These are phyloP conservation scores for Tolypocladium amazonense DNA, from an alignment of 2,329 filamentous ascomycete species.

Conservation along the genomic window DNA sequence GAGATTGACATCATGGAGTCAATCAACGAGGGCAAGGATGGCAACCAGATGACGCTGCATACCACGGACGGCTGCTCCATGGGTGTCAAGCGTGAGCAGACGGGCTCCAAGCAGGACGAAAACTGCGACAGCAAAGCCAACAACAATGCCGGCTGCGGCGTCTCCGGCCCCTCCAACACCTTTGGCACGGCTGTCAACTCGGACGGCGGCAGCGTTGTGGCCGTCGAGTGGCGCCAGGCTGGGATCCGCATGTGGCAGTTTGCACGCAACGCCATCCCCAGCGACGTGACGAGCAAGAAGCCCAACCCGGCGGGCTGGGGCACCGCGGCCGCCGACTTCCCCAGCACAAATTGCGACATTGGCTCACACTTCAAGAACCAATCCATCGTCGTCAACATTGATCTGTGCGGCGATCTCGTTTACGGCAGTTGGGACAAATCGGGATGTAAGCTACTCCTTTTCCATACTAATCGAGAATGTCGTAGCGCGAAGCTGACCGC, in stretches of 20 bases:
- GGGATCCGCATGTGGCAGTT: conserved; percentile 58
- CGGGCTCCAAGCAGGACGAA: conserved; percentile 27
- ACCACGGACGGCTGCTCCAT: conserved; percentile 41
- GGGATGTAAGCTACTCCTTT: conserved; percentile 23
- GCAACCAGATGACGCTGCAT: conserved; percentile 52
- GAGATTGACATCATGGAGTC: conserved; percentile 56
- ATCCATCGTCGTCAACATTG: conserved; percentile 56
- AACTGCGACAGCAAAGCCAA: conserved; percentile 42
- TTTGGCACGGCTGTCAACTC: conserved; percentile 44
- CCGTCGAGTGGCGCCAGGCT: conserved; percentile 47
- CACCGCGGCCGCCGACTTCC: conserved; percentile 52
- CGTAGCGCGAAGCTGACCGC: not conserved
- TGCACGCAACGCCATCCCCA: conserved; percentile 32
- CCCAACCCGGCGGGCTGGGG: conserved; percentile 56
- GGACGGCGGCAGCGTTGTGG: conserved; percentile 46
- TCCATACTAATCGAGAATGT: not conserved
- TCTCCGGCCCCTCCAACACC: conserved; percentile 28
- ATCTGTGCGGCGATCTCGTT: conserved; percentile 49
- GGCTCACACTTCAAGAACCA: conserved; percentile 50
- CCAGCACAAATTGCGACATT: conserved; percentile 50
- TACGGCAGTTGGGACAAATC: conserved; percentile 34
- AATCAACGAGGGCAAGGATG: conserved; percentile 40
- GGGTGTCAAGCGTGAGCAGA: conserved; percentile 42
- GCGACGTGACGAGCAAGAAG: conserved; percentile 35
- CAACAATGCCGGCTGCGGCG: conserved; percentile 47